phyloP scores from a whole-genome alignment of 768 basidiomycete genomes.

The Panaeolus papilionaceus region DNA sequence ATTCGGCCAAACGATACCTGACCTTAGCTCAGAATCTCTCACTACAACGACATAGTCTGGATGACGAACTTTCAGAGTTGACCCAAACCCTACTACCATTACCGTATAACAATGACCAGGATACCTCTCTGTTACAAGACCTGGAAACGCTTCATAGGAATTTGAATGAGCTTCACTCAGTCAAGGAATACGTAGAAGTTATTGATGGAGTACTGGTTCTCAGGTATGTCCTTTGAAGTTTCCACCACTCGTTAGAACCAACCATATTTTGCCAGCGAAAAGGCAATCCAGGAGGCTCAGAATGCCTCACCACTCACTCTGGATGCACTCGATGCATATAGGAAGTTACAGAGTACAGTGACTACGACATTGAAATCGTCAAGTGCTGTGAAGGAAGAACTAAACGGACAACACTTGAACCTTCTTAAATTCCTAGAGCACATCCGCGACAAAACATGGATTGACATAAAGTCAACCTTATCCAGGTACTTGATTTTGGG shows the following conservation, averaged over 20 bases:
- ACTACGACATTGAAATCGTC: slow-evolving; percentile 51
- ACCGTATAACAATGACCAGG: slow-evolving; percentile 49
- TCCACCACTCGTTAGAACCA: slow-evolving; percentile 21
- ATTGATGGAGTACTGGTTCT: slow-evolving; percentile 73
- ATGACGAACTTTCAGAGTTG: slow-evolving; percentile 78
- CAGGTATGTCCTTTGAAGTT: slow-evolving; percentile 55
- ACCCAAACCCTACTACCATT: slow-evolving; percentile 68
- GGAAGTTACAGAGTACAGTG: slow-evolving; percentile 67
- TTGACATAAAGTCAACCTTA: slow-evolving; percentile 69
- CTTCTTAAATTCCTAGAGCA: slow-evolving; percentile 66
- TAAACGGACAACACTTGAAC: slow-evolving; percentile 57
- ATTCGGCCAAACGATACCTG: slow-evolving; percentile 54
- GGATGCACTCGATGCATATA: slow-evolving; percentile 60
- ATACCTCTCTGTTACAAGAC: slow-evolving; percentile 78
- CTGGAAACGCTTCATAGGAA: slow-evolving; percentile 81
- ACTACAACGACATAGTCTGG: slow-evolving; percentile 75
- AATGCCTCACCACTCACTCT: slow-evolving; percentile 45
- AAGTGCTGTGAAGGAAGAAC: slow-evolving; percentile 49
- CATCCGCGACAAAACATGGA: slow-evolving; percentile 78
- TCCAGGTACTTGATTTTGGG: slow-evolving; percentile 54
- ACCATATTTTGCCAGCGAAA: slow-evolving; percentile 50
- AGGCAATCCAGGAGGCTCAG: slow-evolving; percentile 59
- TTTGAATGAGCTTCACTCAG: slow-evolving; percentile 77
- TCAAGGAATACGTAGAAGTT: slow-evolving; percentile 78
- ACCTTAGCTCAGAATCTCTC: slow-evolving; percentile 76